phyloP scores from a whole-genome alignment of 208 protist genomes.

The Trypanosoma scelopori region DNA sequence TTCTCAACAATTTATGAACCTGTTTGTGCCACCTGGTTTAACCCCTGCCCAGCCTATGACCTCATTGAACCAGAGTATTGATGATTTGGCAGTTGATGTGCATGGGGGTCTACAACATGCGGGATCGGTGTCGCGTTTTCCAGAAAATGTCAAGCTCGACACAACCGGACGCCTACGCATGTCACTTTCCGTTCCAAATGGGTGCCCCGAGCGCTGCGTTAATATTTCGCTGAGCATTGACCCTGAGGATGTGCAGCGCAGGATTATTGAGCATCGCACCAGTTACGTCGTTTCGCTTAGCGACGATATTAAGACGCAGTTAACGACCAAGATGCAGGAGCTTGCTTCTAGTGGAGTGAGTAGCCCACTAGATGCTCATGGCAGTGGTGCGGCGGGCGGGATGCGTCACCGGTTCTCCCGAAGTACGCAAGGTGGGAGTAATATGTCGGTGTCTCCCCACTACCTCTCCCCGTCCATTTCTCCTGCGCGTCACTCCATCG shows the following conservation, averaged over 20 bases:
- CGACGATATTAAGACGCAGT: conserved; percentile 62
- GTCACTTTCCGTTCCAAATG: conserved; percentile 66
- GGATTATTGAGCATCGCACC: conserved; percentile 69
- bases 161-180: conserved; percentile 71
- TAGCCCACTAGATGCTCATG: background rate
- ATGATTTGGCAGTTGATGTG: conserved; percentile 8
- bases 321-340: conserved; percentile 66
- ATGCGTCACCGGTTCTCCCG: conserved; percentile 1
- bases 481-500: conserved; percentile 4
- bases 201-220: conserved; percentile 44
- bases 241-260: conserved; percentile 71
- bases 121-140: conserved; percentile 1
- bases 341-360: conserved; percentile 26
- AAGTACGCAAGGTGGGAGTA: background rate
- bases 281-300: conserved; percentile 80
- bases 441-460: too few species aligned
- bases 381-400: background rate
- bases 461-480: conserved; percentile 16
- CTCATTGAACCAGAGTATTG: conserved; percentile 23
- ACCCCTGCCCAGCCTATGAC: background rate
- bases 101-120: background rate
- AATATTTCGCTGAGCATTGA: conserved; percentile 78
- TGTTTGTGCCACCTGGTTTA: conserved; percentile 14
- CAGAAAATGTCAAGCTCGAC: conserved; percentile 33
- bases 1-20: conserved; percentile 23